phyloP scores from a whole-genome alignment of 352 stramenopile species.

The Globisporangium carolinianum region DNA sequence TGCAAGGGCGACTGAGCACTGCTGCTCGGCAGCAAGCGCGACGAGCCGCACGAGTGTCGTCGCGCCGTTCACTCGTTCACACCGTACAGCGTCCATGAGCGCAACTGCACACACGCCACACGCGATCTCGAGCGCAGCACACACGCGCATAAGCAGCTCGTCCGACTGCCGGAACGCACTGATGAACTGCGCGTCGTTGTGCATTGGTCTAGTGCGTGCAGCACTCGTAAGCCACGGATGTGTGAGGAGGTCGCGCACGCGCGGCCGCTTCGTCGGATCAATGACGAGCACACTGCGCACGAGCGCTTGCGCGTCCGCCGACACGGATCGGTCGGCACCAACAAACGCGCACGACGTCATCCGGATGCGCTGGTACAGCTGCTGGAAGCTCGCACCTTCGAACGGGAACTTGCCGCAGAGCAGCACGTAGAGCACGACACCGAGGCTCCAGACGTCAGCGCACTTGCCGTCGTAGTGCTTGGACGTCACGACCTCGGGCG shows the following conservation, averaged over 20 bases:
- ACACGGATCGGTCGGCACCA: constrained; percentile 14
- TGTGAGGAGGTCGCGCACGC: constrained; percentile 21
- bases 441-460: constrained; percentile 48
- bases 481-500: constrained; percentile 55
- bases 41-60: constrained; percentile 17
- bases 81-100: background rate
- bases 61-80: constrained; percentile 12
- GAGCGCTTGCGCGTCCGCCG: constrained; percentile 29
- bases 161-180: constrained; percentile 20
- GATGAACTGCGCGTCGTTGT: background rate
- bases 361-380: constrained; percentile 35
- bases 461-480: constrained; percentile 45
- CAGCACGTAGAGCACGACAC: constrained; percentile 49
- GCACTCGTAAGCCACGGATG: constrained; percentile 28
- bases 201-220: background rate
- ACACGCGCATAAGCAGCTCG: constrained; percentile 7
- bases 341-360: constrained; percentile 12
- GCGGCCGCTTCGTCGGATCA: constrained; percentile 34
- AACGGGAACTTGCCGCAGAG: constrained; percentile 67
- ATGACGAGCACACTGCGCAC: constrained; percentile 35
- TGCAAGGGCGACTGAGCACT: constrained; percentile 3
- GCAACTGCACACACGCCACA: constrained; percentile 10
- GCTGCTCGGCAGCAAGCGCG: constrained; percentile 8
- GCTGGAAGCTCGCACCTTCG: constrained; percentile 57
- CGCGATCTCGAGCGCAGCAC: constrained; percentile 13